Conservation (phyloP, 257 asterid genomes). For the Solanum arcanum region DNA sequence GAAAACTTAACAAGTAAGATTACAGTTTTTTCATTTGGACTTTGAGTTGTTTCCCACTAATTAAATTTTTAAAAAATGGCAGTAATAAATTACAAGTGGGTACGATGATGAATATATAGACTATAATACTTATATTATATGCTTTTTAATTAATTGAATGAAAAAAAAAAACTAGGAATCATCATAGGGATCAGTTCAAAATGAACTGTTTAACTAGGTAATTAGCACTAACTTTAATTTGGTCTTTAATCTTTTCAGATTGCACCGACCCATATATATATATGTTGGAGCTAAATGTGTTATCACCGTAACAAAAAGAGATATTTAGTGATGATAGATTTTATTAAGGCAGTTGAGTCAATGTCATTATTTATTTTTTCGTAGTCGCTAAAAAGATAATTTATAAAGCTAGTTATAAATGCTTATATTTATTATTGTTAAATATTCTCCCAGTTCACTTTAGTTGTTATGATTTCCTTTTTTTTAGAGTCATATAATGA, state of each 20-base stretch:
- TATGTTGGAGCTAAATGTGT: not conserved
- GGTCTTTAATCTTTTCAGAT: not conserved
- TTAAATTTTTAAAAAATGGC: not conserved
- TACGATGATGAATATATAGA: not conserved
- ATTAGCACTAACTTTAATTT: not conserved
- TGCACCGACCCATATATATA: not conserved
- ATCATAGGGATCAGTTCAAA: not conserved
- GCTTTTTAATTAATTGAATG: not conserved
- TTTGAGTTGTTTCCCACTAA: not conserved
- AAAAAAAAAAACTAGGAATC: not conserved
- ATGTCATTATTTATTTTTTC: no score
- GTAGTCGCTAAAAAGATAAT: no score
- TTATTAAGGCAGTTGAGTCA: no score
- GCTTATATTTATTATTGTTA: no score
- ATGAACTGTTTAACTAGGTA: not conserved
- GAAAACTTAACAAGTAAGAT: not conserved
- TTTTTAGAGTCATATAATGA: no score
- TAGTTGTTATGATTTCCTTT: no score
- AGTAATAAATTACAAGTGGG: not conserved
- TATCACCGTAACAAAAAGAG: no score
- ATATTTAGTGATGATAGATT: no score
- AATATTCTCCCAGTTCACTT: no score
- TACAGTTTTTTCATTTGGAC: not conserved
- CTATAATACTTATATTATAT: not conserved
- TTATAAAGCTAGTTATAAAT: no score